Evolutionary conservation across 345 rosid genomes (phyloP).

Genomic region (Erucastrum elatum): DNA sequence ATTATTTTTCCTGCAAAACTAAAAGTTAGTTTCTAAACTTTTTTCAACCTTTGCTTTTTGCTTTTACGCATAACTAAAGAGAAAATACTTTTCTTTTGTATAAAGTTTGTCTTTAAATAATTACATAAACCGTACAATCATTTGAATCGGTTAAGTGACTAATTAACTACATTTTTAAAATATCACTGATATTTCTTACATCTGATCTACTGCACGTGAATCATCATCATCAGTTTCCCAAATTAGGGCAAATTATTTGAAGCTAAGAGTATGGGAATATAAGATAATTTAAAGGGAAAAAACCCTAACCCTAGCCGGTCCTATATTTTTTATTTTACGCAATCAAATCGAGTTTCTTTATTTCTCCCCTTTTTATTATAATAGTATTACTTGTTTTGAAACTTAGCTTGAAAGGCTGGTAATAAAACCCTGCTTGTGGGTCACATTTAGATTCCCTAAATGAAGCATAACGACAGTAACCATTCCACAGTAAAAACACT

Average conservation of each 20-base stretch:
- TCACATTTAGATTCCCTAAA: slow-evolving; percentile 40
- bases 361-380: not conserved
- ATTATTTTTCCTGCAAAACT: slow-evolving; percentile 7
- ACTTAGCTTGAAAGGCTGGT: slow-evolving; percentile 43
- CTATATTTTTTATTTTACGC: slow-evolving; percentile 17
- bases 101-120: not conserved
- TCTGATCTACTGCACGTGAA: slow-evolving; percentile 32
- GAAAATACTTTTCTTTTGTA: not conserved
- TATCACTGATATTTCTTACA: not conserved
- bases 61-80: slow-evolving; percentile 13
- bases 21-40: slow-evolving; percentile 34
- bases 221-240: slow-evolving; percentile 20
- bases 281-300: slow-evolving; percentile 6
- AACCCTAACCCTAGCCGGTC: slow-evolving; percentile 34
- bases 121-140: not conserved
- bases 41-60: slow-evolving; percentile 28
- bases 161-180: not conserved
- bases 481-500: slow-evolving; percentile 36
- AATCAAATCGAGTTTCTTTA: not conserved
- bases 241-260: slow-evolving; percentile 29
- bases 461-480: slow-evolving; percentile 39
- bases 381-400: slow-evolving; percentile 22
- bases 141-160: not conserved
- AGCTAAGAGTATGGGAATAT: slow-evolving; percentile 9
- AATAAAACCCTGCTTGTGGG: slow-evolving; percentile 39